Evolutionary conservation across 176 grass and related monocot genomes (phyloP), one percentile per base, ranked within the genome.

Genomic region (Echinochloa phyllopogon): DNA sequence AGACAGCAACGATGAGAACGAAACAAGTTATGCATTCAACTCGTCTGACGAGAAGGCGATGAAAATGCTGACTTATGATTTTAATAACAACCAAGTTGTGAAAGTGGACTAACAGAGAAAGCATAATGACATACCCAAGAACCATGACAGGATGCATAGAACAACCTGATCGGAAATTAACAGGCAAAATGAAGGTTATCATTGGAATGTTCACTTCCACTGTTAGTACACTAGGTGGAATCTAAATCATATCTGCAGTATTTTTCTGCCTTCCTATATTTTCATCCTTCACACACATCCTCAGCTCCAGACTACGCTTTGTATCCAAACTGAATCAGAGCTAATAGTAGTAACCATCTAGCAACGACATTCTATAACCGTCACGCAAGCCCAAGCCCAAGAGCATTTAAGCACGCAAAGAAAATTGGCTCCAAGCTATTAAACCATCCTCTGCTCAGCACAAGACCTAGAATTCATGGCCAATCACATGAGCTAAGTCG

Each of bases 1-100:
- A 66, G 64, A n/a, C 14, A 91, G 63, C 42, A 79, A 75, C 41
- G 9, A 81, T 63, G 37, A 58, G 24, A 66, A 81, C 33, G 33
- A 1, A 56, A 67, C 27, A 65, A 58, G 29, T 21, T 49, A 86
- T 33, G n/a, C 48, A 65, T 4, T 70, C 44, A 69, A 27, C 59
- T 67, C 29, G 72, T 76, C 21, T 27, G 39, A 60, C 18, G 4
- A 24, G 66, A 16, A 78, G 1, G 73, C 37, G 67, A 80, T 55
- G n/a, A 79, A 55, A 61, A 86, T 61, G 6, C 18, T 81, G 25
- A 24, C 13, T 52, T 69, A 53, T 41, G 47, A 68, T 68, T 4
- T 52, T 67, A 37, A 72, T 24, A 76, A 69, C 27, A 47, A 36
- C 41, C 14, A 79, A 39, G 18, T 68, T 13, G 75, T 9, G 13